A percentile compares a stretch with the other conserved stretches of the same genome.
Evolutionary conservation across 1,139 yeast species (phyloP).

Genomic region (Eremothecium cymbalariae): DNA sequence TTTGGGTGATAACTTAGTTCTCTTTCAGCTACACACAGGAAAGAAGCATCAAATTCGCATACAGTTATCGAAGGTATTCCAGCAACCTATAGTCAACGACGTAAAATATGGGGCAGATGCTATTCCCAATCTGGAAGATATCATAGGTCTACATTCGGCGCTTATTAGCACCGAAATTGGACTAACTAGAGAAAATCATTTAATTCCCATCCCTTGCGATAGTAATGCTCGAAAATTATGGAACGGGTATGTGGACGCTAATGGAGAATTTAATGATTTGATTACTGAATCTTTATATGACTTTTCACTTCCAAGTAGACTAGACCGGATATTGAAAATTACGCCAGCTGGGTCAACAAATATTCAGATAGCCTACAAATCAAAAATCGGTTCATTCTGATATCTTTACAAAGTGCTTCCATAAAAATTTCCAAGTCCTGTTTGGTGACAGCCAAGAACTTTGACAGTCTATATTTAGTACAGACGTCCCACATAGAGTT

Average conservation of each 20-base stretch:
- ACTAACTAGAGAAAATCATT: conserved; percentile 12
- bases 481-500: conserved; percentile 15
- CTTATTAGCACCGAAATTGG: conserved; percentile 26
- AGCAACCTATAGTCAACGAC: conserved; percentile 29
- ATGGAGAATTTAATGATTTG: conserved; percentile 14
- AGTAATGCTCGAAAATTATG: conserved; percentile 10
- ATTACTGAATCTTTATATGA: conserved; percentile 12
- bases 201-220: conserved; percentile 17
- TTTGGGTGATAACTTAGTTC: conserved; percentile 22
- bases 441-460: conserved; percentile 13
- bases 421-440: conserved; percentile 16
- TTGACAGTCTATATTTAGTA: conserved; percentile 10
- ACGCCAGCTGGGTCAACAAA: conserved; percentile 7
- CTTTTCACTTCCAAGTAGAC: conserved; percentile 11
- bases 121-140: conserved; percentile 11
- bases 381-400: conserved; percentile 10
- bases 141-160: conserved; percentile 32
- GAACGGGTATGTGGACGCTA: conserved; percentile 13
- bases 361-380: conserved; percentile 9
- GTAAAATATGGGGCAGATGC: conserved; percentile 22
- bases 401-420: conserved; percentile 16
- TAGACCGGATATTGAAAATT: background rate
- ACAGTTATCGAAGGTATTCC: conserved; percentile 27
- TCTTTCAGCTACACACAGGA: conserved; percentile 38
- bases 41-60: conserved; percentile 40